phyloP scores from a whole-genome alignment of 768 basidiomycete genomes.

The Kwoniella sp. region DNA sequence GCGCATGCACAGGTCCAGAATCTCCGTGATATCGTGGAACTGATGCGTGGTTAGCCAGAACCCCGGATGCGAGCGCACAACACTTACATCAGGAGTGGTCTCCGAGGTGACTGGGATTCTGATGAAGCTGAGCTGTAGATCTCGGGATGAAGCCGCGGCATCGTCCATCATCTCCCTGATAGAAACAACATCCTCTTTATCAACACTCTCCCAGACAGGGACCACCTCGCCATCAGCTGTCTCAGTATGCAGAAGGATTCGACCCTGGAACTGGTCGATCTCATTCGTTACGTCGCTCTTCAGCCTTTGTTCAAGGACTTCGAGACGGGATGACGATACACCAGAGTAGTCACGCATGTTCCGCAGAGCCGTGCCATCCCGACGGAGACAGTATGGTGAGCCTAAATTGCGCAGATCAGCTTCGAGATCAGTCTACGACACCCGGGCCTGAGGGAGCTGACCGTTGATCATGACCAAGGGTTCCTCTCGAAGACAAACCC shows the following conservation, averaged over 20 bases:
- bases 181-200: conserved; percentile 65
- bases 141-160: conserved; percentile 33
- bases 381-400: conserved; percentile 65
- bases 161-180: conserved; percentile 80
- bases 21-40: conserved; percentile 46
- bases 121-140: conserved; percentile 67
- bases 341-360: conserved; percentile 91
- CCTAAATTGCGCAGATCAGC: conserved; percentile 16
- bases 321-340: conserved; percentile 82
- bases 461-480: conserved; percentile 66
- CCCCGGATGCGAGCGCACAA: neutral
- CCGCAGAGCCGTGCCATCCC: conserved; percentile 77
- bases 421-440: neutral
- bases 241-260: conserved; percentile 84
- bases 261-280: conserved; percentile 73
- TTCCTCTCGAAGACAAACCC: conserved; percentile 84
- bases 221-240: conserved; percentile 78
- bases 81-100: conserved; percentile 53
- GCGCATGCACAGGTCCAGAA: conserved; percentile 72
- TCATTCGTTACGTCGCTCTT: conserved; percentile 83
- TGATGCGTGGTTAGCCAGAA: too few species aligned
- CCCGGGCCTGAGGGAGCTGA: conserved; percentile 53
- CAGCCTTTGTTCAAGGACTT: conserved; percentile 83
- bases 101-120: conserved; percentile 94
- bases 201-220: conserved; percentile 91